Percentiles rank a stretch among this genome's conserved stretches.
phyloP scores from a whole-genome alignment of 1,284 basidiomycete species.

The Ceratobasidium papillatum region DNA sequence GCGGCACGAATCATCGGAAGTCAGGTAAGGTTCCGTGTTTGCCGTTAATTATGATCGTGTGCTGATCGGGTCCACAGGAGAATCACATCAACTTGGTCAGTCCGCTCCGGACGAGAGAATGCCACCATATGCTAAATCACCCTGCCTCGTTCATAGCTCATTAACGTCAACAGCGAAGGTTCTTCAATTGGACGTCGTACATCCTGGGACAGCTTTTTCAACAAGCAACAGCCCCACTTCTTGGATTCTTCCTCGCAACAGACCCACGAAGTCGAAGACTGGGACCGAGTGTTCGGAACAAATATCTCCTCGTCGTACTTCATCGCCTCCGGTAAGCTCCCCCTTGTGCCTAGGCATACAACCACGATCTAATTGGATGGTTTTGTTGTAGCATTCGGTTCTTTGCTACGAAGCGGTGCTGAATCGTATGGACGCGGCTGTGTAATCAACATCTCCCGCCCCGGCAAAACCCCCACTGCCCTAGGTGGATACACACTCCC shows the following conservation, averaged over 20 bases:
- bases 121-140: background rate
- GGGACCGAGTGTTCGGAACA: constrained; percentile 36
- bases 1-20: constrained; percentile 14
- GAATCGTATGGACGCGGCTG: constrained; percentile 21
- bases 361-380: background rate
- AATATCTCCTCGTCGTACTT: constrained; percentile 39
- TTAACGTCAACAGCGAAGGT: constrained; percentile 33
- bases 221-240: constrained; percentile 1
- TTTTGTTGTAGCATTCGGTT: constrained; percentile 3
- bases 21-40: constrained; percentile 8
- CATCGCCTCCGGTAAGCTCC: constrained; percentile 32
- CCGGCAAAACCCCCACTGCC: constrained; percentile 1
- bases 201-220: constrained; percentile 38
- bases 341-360: background rate
- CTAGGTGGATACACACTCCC: constrained; percentile 25
- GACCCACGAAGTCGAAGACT: constrained; percentile 36
- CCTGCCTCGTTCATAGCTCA: constrained; percentile 9
- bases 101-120: background rate
- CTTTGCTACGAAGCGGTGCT: constrained; percentile 6
- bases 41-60: background rate
- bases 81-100: constrained; percentile 28
- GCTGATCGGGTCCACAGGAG: constrained; percentile 13
- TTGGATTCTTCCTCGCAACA: constrained; percentile 7
- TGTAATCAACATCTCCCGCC: constrained; percentile 37
- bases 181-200: constrained; percentile 13